These are phyloP conservation scores for Durio zibethinus DNA, from an alignment of 345 rosid genomes.

Conservation along the genomic window DNA sequence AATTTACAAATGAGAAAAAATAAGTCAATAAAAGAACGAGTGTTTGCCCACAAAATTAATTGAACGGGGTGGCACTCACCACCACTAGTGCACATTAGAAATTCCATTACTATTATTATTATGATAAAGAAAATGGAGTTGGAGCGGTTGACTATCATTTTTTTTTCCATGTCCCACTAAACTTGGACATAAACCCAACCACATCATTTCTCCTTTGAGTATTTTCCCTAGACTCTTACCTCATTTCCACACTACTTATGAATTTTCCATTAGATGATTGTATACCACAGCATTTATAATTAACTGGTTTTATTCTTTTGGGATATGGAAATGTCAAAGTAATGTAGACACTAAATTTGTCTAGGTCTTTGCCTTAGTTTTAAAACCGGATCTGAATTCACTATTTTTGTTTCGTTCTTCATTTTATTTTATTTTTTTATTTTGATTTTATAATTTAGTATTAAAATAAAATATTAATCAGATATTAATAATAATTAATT, in stretches of 20 bases:
- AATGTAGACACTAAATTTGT: too few species aligned
- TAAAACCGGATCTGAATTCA: too few species aligned
- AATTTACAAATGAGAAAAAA: not conserved
- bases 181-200: constrained; percentile 38
- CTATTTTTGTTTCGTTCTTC: too few species aligned
- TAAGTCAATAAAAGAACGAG: too few species aligned
- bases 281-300: not conserved
- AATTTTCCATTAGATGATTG: not conserved
- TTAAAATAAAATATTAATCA: too few species aligned
- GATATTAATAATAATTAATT: too few species aligned
- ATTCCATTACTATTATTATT: not conserved
- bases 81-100: constrained; percentile 14
- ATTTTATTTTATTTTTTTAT: too few species aligned
- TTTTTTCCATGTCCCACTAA: constrained; percentile 37
- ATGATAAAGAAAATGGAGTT: not conserved
- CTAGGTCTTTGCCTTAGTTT: too few species aligned
- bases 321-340: not conserved
- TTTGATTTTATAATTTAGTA: too few species aligned
- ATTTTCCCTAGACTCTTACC: not conserved
- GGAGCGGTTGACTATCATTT: constrained; percentile 22
- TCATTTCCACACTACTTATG: constrained; percentile 10
- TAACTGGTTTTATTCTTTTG: not conserved
- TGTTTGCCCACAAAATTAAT: too few species aligned
- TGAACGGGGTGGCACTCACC: too few species aligned
- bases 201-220: constrained; percentile 15